A percentile compares a stretch with the other conserved stretches of the same genome.
These are phyloP conservation scores for Ceratocystis colombiana DNA, from an alignment of 2,329 filamentous ascomycete species.

Conservation along the genomic window DNA sequence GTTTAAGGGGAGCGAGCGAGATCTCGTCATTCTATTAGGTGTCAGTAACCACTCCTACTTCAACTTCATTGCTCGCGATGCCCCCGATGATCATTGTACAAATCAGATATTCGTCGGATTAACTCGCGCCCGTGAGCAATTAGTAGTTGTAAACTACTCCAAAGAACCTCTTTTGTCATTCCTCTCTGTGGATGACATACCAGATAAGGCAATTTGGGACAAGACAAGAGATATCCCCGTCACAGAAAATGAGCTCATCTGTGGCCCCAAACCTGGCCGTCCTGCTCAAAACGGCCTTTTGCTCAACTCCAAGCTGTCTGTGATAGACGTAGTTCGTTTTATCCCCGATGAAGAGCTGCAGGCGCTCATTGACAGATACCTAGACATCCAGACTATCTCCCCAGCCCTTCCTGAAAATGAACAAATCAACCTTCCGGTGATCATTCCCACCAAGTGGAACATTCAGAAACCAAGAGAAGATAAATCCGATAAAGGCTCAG, in stretches of 20 bases:
- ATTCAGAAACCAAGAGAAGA: constrained; percentile 1
- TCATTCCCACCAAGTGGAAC: constrained; percentile 26
- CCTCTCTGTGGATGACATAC: constrained; percentile 22
- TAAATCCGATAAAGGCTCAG: not conserved
- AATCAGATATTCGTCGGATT: constrained; percentile 31
- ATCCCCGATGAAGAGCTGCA: constrained; percentile 28
- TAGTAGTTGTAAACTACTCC: constrained; percentile 29
- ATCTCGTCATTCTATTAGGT: constrained; percentile 30
- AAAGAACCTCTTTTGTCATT: constrained; percentile 28
- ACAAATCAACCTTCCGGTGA: constrained; percentile 27
- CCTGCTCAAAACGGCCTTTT: not conserved
- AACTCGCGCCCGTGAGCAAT: constrained; percentile 30
- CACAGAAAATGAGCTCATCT: constrained; percentile 5
- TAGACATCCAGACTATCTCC: constrained; percentile 26
- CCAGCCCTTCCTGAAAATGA: constrained; percentile 13
- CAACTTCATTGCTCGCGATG: constrained; percentile 27
- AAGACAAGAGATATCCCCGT: constrained; percentile 14
- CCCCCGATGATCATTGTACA: constrained; percentile 30
- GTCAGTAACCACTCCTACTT: constrained; percentile 30
- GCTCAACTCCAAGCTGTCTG: constrained; percentile 11
- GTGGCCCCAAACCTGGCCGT: constrained; percentile 16
- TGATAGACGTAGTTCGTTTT: constrained; percentile 29
- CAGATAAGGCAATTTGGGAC: constrained; percentile 16
- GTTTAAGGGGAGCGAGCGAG: constrained; percentile 32
- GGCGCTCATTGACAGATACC: constrained; percentile 25